Evolutionary conservation across 2,329 filamentous ascomycete genomes (phyloP), one percentile per base, ranked within the genome.

Genomic region (Didymella pinodella): DNA sequence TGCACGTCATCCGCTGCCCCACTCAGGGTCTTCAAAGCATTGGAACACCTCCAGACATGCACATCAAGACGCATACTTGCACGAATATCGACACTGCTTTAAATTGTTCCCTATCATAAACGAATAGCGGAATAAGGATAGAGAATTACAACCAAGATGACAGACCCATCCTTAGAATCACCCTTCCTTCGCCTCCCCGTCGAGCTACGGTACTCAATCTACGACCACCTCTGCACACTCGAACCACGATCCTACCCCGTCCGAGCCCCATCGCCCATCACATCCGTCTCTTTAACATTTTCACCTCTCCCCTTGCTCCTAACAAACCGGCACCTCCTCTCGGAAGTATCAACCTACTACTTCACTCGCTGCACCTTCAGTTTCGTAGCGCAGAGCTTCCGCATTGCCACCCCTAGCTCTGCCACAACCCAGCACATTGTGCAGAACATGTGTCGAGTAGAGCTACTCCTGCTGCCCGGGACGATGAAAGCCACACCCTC

Each of bases 171-270:
- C 8, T 6, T 16, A 41, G 12, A 11, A 2, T 32, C 48, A 11
- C 41, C 54, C 16, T 38, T 67, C 43, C 54, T 67, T 1, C 18
- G 40, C 28, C 62, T 67, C 16, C 63, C 65, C 3, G 22, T 22
- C 29, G 65, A 67, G 20, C 57, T 67, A 16, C 65, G 63, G 43
- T 61, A 64, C 46, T 32, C 60, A 22, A 60, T 67, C 18, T 67
- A 64, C 59, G 59, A 64, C 40, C 25, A 59, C 12, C 57, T 67
- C 18, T 61, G 48, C 12, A 41, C 28, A 7, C 32, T 29, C 2
- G 51, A 46, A 14, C 51, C 61, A 7, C 56, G 51, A 16, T 64
- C 52, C 53, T 68, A 68, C 48, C 65, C 64, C 64, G 1, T 65
- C 62, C 53, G 38, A 34, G 2, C n/a, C 20, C 55, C 56, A 11